Percentiles rank a stretch among this genome's conserved stretches.
phyloP scores from a whole-genome alignment of 768 basidiomycete species.

The Naganishia antarctica region DNA sequence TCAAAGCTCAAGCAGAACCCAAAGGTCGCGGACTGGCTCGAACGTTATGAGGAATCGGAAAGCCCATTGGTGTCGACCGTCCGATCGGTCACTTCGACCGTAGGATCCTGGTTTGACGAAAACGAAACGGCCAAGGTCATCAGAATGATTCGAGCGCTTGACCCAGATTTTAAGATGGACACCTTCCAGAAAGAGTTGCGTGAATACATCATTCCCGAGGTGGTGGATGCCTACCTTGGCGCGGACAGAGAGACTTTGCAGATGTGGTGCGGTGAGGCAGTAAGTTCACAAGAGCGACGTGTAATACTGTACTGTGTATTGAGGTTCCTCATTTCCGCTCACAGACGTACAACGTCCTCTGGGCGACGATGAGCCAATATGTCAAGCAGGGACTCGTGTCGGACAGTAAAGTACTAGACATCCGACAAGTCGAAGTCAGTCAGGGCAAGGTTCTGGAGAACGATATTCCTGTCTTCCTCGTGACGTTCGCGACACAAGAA shows the following conservation, averaged over 20 bases:
- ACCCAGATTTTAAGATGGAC: slow-evolving; percentile 81
- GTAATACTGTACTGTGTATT: too few species aligned
- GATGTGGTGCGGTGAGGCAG: slow-evolving; percentile 93
- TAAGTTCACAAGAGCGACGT: too few species aligned
- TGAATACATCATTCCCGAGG: slow-evolving; percentile 96
- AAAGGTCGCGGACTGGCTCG: slow-evolving; percentile 39
- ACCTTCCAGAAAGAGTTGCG: slow-evolving; percentile 80
- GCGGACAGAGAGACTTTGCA: slow-evolving; percentile 80
- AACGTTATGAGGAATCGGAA: slow-evolving; percentile 85
- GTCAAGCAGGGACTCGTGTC: slow-evolving; percentile 82
- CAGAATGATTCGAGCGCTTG: slow-evolving; percentile 76
- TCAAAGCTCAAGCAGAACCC: slow-evolving; percentile 37
- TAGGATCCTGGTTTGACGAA: slow-evolving; percentile 85
- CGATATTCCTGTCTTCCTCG: slow-evolving; percentile 77
- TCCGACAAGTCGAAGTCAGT: slow-evolving; percentile 91
- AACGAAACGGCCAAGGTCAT: slow-evolving; percentile 96
- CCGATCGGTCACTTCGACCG: slow-evolving; percentile 73
- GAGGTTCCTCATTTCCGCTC: background rate
- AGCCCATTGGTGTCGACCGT: slow-evolving; percentile 76
- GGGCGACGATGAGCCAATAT: slow-evolving; percentile 96
- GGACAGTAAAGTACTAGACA: slow-evolving; percentile 91
- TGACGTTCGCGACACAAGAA: slow-evolving; percentile 91
- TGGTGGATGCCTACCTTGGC: slow-evolving; percentile 90
- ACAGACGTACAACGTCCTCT: slow-evolving; percentile 94
- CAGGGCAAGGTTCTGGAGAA: slow-evolving; percentile 82